Evolutionary conservation across 139 green algal genomes (phyloP), one percentile per base, ranked within the genome.

Genomic region (Chlorella sp.): DNA sequence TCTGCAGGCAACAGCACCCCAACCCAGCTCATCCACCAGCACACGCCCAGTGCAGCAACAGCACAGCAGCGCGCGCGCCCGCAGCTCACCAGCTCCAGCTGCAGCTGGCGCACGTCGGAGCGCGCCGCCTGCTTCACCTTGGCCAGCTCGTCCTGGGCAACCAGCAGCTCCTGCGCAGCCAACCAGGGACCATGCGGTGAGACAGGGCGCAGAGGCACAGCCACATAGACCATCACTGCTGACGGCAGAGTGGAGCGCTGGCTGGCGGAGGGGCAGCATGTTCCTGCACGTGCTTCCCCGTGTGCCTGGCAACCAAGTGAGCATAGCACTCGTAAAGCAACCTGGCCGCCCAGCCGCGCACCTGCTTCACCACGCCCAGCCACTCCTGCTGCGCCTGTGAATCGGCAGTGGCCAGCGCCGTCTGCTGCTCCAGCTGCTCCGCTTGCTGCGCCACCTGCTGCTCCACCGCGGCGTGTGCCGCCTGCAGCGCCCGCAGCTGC

Each of bases 51-150:
- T 20, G 16, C 64, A 40, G 32, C 32, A 70, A 17, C 32, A 24
- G 64, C 64, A 70, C 26, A 24, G 60, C 60, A 34, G 60, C 22
- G 26, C 26, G 60, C 26, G 26, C 2, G 60, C 22, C 14, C 22
- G 17, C 26, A 3, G 2, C 81, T 43, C 38, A 76, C 81, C 68
- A 85, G 81, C 69, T 85, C 81, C 81, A 85, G 26, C 51, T 76
- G 69, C 67, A 85, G 68, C 38, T 56, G 51, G 36, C 81, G 68
- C 44, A 85, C 36, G 51, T 85, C 81, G 19, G 44, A 60, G 44
- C 70, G 69, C 1, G 81, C 81, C 17, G 81, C 81, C 68, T 70
- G 51, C 68, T 85, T 51, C 43, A 85, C 81, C 81, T 70, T 56
- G 48, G 48, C 69, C 67, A 79, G 51, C 81, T 85, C 68, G 28